Evolutionary conservation across 306 rosid species (phyloP).

Genomic region (Psophocarpus tetragonolobus): DNA sequence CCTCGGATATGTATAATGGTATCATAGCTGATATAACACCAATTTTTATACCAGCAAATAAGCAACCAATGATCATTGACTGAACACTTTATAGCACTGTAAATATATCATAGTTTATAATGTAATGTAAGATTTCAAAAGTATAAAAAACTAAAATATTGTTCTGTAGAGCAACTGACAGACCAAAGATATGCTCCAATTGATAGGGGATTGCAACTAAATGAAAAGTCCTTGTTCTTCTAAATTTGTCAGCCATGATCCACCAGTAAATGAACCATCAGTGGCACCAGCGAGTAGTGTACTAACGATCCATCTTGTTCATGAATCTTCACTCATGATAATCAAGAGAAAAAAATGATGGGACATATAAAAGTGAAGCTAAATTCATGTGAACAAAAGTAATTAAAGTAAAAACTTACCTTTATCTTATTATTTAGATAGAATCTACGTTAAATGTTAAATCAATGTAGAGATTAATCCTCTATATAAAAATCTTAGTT

Average conservation of each 20-base stretch:
- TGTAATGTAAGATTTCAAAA: constrained; percentile 9
- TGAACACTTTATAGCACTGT: constrained; percentile 93
- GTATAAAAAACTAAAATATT: constrained; percentile 15
- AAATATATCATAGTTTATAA: constrained; percentile 24
- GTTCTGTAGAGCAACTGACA: constrained; percentile 28
- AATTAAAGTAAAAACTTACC: too few species aligned
- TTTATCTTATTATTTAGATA: too few species aligned
- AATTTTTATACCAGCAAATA: constrained; percentile 89
- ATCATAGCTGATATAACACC: constrained; percentile 91
- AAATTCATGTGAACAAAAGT: background rate
- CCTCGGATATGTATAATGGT: constrained; percentile 94
- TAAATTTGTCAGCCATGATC: constrained; percentile 95
- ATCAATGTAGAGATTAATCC: too few species aligned
- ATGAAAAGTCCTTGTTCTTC: constrained; percentile 88
- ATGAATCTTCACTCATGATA: constrained; percentile 38
- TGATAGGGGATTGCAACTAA: constrained; percentile 85
- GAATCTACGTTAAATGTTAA: too few species aligned
- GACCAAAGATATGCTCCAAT: constrained; percentile 86
- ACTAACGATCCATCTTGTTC: constrained; percentile 94
- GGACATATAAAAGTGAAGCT: background rate
- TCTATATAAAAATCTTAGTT: too few species aligned
- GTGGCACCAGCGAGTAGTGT: constrained; percentile 89
- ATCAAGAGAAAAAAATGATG: constrained; percentile 26
- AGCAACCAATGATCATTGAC: constrained; percentile 85
- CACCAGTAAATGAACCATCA: constrained; percentile 92